Base-by-base conservation (phyloP, 495 filamentous ascomycete species). In the Polyplosphaeria fusca region DNA sequence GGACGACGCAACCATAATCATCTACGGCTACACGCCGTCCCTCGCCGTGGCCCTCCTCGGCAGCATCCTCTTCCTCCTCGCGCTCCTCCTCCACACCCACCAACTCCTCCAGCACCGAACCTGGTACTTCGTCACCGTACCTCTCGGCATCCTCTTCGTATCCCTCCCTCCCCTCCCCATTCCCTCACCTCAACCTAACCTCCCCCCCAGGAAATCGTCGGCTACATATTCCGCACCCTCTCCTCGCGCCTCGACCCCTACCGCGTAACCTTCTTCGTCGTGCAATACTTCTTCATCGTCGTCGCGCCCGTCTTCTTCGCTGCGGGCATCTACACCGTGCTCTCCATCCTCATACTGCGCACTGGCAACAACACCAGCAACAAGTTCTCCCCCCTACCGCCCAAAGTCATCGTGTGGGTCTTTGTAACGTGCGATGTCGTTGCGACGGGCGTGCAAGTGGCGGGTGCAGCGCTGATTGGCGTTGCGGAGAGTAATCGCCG, bases 91-190 rank as follows among this genome's bases (percentile, higher is more conserved):
- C 2, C 84, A 87, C 56, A 22, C 67, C 23, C 74, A 70, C 44
- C 76, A 82, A 47, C 54, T 86, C 5, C 43, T 73, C 32, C 71
- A 64, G 23, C 73, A 68, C 16, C 70, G 72, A 55, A 78, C 75
- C 5, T 86, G 79, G 79, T 86, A 82, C 66, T 81, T 86, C 42
- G 77, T 79, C 5, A 77, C 84, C 0, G 75, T 86, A 23, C 25
- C 82, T 5, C 64, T 85, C 25, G 84, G 82, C 9, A 76, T 79
- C 22, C 42, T 77, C 13, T 82, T 82, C 28, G 50, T 85, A 73
- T 58, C 77, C 73, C 38, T 19, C 39, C 26, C 26, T 22, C 7
- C 35, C 37, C 23, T 13, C 4, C 25, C 30, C 52, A 24, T 37
- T 2, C 18, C 11, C 16, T 25, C 9, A 35, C 14, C 13, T 22